A percentile compares a stretch with the other conserved stretches of the same genome.
These are phyloP conservation scores for Annulohypoxylon maeteangense DNA, from an alignment of 495 filamentous ascomycete genomes.

Conservation along the genomic window DNA sequence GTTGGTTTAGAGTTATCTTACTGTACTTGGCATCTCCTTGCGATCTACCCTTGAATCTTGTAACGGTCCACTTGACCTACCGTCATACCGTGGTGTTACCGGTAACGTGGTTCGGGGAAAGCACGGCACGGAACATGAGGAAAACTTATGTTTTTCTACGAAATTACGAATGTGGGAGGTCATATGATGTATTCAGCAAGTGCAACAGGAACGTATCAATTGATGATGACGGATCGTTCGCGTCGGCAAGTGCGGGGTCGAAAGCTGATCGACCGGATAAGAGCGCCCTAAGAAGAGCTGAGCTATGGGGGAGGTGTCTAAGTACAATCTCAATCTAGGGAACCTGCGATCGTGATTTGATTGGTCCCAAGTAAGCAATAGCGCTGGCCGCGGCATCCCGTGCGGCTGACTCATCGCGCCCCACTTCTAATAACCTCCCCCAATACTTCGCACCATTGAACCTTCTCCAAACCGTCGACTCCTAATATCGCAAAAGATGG, in stretches of 20 bases:
- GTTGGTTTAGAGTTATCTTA: constrained; percentile 19
- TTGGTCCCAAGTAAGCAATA: constrained; percentile 19
- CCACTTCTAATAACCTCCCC: constrained; percentile 13
- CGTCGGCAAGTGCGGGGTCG: constrained; percentile 33
- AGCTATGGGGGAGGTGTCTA: neutral
- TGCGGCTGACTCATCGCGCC: neutral
- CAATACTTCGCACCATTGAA: neutral
- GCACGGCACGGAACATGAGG: constrained; percentile 8
- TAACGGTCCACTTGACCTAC: constrained; percentile 16
- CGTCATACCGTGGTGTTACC: constrained; percentile 25
- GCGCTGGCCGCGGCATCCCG: constrained; percentile 10
- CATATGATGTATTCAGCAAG: constrained; percentile 27
- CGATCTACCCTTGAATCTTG: neutral
- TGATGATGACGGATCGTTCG: neutral
- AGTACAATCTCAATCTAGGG: neutral
- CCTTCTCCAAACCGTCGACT: no score
- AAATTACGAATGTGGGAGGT: neutral
- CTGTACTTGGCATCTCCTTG: constrained; percentile 30
- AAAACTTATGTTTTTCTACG: constrained; percentile 31
- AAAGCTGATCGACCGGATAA: neutral
- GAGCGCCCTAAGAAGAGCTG: neutral
- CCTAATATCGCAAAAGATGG: no score
- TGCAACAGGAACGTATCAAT: neutral
- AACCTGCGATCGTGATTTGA: constrained; percentile 25
- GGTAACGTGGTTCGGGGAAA: constrained; percentile 7